Conservation (phyloP, 305 asterid species). For the Andrographis paniculata region DNA sequence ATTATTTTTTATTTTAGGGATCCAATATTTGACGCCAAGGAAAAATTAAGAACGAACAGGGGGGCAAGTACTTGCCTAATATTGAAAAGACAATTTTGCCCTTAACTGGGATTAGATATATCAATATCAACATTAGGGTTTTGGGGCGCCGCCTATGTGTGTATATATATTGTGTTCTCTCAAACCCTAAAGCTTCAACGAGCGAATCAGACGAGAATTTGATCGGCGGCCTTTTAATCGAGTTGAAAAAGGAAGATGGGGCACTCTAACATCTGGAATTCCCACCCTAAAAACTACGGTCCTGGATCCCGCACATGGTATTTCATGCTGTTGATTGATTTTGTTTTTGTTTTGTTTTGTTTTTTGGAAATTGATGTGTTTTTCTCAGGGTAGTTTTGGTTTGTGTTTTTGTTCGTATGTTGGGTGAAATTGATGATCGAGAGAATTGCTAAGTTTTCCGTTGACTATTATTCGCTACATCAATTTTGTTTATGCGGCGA, state of each 20-base stretch:
- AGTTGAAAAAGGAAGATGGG: constrained; percentile 26
- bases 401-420: not conserved
- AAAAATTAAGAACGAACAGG: too few relatives aligned
- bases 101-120: too few relatives aligned
- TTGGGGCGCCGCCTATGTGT: too few relatives aligned
- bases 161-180: too few relatives aligned
- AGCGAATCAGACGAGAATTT: not conserved
- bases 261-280: constrained; percentile 53
- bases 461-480: not conserved
- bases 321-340: not conserved
- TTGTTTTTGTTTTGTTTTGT: not conserved
- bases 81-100: too few relatives aligned
- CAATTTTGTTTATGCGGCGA: not conserved
- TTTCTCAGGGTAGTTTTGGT: not conserved
- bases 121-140: too few relatives aligned
- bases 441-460: not conserved
- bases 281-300: constrained; percentile 57
- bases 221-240: constrained; percentile 5
- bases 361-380: not conserved
- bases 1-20: too few relatives aligned
- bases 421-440: not conserved
- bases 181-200: not conserved
- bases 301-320: constrained; percentile 71
- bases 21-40: too few relatives aligned
- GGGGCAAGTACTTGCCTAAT: too few relatives aligned